Evolutionary conservation across 768 basidiomycete species (phyloP).

Genomic region (Boletellus ananas): DNA sequence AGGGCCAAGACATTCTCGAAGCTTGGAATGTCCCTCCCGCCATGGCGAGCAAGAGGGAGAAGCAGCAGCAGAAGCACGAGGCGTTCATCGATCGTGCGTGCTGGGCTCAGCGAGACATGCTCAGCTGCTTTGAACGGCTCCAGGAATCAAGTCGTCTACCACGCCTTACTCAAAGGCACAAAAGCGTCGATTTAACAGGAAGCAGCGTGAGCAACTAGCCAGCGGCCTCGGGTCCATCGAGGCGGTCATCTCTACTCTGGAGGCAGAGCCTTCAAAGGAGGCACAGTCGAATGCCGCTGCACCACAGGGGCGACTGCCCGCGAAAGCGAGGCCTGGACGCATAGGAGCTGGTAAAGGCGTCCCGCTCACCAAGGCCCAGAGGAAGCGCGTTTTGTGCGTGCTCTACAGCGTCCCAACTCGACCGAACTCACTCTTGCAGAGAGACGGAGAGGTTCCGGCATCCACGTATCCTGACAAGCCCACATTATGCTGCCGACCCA

Average conservation of each 20-base stretch:
- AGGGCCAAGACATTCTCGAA: constrained; percentile 46
- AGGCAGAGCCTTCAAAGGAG: constrained; percentile 30
- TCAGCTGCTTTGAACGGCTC: neutral
- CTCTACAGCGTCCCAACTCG: neutral
- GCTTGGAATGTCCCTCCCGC: constrained; percentile 29
- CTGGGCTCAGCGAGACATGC: neutral
- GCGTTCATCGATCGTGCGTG: constrained; percentile 62
- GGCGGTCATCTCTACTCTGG: constrained; percentile 52
- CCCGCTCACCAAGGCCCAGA: constrained; percentile 58
- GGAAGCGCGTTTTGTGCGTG: constrained; percentile 66
- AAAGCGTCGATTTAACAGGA: constrained; percentile 64
- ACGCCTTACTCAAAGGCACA: constrained; percentile 72
- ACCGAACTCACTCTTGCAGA: constrained; percentile 33
- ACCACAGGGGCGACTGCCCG: constrained; percentile 13
- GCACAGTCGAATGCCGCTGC: constrained; percentile 14
- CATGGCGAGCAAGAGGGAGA: constrained; percentile 59
- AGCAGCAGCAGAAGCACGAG: constrained; percentile 60
- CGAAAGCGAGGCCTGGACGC: constrained; percentile 39
- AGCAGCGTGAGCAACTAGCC: constrained; percentile 56
- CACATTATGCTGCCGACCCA: constrained; percentile 63
- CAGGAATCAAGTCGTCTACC: constrained; percentile 48
- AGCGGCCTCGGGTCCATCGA: constrained; percentile 50
- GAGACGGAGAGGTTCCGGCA: constrained; percentile 64
- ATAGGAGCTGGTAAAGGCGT: constrained; percentile 65
- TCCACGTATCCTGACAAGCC: constrained; percentile 63